A percentile compares a stretch with the other conserved stretches of the same genome.
phyloP scores from a whole-genome alignment of 1,284 basidiomycete genomes.

The Ceratorhiza oryzae-sativae region DNA sequence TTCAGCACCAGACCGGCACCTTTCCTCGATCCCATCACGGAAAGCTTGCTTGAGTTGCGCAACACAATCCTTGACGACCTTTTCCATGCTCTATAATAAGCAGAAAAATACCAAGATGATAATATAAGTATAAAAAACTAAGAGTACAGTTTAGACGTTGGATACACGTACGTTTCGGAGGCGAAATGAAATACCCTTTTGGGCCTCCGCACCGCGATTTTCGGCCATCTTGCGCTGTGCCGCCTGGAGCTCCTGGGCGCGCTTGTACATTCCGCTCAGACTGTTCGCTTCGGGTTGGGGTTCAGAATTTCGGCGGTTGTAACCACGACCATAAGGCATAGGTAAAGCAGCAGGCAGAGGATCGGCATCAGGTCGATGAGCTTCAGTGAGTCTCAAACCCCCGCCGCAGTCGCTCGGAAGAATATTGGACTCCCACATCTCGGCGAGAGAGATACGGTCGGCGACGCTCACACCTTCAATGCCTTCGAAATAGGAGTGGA shows the following conservation, averaged over 20 bases:
- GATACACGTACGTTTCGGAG: constrained; percentile 54
- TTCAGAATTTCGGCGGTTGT: not conserved
- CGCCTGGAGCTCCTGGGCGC: not conserved
- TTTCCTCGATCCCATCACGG: constrained; percentile 64
- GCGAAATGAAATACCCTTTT: constrained; percentile 56
- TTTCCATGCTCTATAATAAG: constrained; percentile 57
- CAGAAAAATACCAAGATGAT: constrained; percentile 8
- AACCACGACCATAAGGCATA: not conserved
- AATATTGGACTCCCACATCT: constrained; percentile 59
- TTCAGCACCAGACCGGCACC: constrained; percentile 59
- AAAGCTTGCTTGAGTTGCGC: constrained; percentile 56
- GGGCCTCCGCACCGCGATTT: not conserved
- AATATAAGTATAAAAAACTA: constrained; percentile 26
- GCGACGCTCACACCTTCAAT: constrained; percentile 59
- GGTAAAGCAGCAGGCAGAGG: not conserved
- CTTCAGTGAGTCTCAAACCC: not conserved
- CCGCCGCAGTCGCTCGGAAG: constrained; percentile 1
- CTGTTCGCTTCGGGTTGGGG: constrained; percentile 12
- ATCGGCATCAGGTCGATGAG: not conserved
- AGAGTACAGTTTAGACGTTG: not conserved
- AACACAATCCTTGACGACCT: constrained; percentile 39
- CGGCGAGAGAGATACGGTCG: constrained; percentile 60
- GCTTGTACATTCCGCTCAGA: constrained; percentile 10
- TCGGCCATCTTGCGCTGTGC: not conserved
- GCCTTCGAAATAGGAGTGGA: constrained; percentile 59